Conservation (phyloP, 306 rosid species). For the Vigna trinervia region DNA sequence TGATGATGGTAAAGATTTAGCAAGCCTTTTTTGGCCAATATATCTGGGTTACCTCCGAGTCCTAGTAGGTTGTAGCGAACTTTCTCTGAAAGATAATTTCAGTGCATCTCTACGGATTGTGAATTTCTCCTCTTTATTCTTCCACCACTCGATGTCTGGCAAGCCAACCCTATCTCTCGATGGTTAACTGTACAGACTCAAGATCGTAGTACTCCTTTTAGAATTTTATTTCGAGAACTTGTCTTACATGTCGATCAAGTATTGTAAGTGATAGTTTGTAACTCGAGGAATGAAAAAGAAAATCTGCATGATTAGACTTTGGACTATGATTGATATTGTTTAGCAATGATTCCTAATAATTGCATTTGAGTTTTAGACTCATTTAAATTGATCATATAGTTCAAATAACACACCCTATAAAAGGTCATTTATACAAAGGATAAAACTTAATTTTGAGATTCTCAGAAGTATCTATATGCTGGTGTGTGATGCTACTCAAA, state of each 20-base stretch:
- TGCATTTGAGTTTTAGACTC: neutral
- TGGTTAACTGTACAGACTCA: slow-evolving; percentile 3
- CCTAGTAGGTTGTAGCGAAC: slow-evolving; percentile 6
- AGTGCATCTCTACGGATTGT: neutral
- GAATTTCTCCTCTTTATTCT: neutral
- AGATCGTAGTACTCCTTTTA: slow-evolving; percentile 8
- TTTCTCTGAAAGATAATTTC: slow-evolving; percentile 3
- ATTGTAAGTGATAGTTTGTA: neutral
- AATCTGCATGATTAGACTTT: neutral
- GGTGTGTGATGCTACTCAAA: neutral
- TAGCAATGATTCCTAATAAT: neutral
- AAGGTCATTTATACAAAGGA: neutral
- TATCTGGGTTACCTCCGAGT: slow-evolving; percentile 14
- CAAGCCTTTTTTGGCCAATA: slow-evolving; percentile 25
- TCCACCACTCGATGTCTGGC: neutral
- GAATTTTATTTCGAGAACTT: slow-evolving; percentile 16
- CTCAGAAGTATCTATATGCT: neutral
- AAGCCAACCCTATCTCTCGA: neutral
- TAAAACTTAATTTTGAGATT: neutral
- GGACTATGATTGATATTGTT: slow-evolving; percentile 8
- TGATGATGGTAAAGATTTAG: slow-evolving; percentile 19
- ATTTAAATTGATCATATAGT: slow-evolving; percentile 8
- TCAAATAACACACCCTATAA: neutral
- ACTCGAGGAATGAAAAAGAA: neutral
- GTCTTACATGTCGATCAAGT: slow-evolving; percentile 1